Base-by-base conservation (phyloP, 345 rosid species). In the Psidium friedrichsthalianum region DNA sequence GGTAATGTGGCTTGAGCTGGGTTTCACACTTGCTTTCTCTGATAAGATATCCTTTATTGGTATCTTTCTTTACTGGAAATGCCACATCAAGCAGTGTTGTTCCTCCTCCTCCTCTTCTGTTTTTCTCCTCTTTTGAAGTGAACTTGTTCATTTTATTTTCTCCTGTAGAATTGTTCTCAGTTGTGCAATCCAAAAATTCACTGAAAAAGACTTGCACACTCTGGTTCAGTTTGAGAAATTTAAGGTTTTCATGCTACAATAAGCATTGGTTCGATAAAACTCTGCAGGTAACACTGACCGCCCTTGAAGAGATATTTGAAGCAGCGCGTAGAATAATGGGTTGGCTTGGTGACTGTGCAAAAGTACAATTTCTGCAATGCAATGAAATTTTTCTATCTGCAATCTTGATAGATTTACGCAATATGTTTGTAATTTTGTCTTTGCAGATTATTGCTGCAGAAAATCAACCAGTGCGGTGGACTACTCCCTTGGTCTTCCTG, bases 291-390 rank as follows among this genome's bases (percentile, higher is more conserved):
- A 97, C 98, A 57, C 86, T 97, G 89, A 93, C 94, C 18, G 99
- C 99, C 74, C 92, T 97, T 84, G 98, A 93, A 85, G 95, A 97
- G 90, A 90, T 97, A 83, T 97, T 97, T 86, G 94, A 96, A 93
- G 98, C 99, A 64, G 98, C 98, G 40, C 95, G 99, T 47, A 92
- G 92, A 89, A 97, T 97, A 87, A 97, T 95, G 99, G 90, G 89
- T 83, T 97, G 99, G 99, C 95, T 97, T 84, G 95, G 98, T 86
- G 98, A 94, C 86, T 97, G 99, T 89, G 99, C 99, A 54, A 96
- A 94, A 95, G 99, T 95, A 84, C 42, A 82, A 6, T 56, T 57
- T n/a, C 20, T n/a, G 25, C 32, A 27, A 53, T 54, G 47, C 84
- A 52, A 22, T 51, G 51, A 54, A 82, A 21, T 18, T 59, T 81